A percentile compares a stretch with the other conserved stretches of the same genome.
These are phyloP conservation scores for Lepidium aucheri DNA, from an alignment of 345 rosid species.

Conservation along the genomic window DNA sequence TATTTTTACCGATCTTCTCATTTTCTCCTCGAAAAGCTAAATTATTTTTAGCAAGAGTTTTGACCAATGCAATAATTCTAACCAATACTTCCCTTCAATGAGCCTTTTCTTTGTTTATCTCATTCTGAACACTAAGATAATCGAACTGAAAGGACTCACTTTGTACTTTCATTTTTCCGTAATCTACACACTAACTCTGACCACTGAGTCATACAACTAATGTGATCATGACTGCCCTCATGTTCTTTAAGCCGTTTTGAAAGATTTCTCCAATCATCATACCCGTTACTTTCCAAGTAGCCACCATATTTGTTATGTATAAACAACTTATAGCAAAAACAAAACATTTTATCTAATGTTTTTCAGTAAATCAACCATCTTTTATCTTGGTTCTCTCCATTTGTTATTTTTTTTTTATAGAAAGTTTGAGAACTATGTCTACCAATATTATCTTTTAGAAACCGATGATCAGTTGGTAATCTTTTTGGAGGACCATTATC, in stretches of 20 bases:
- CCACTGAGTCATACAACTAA: not conserved
- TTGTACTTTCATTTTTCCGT: not conserved
- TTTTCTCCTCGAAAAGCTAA: not conserved
- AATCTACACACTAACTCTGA: not conserved
- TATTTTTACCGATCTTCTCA: not conserved
- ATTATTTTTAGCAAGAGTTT: not conserved
- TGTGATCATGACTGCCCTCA: not conserved
- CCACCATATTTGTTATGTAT: not conserved
- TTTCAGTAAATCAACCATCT: not conserved
- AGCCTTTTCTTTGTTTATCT: not conserved
- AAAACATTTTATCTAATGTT: not conserved
- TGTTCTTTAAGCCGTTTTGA: not conserved
- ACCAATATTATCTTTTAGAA: too few species aligned
- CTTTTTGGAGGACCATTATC: too few species aligned
- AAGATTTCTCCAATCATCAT: not conserved
- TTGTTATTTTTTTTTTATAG: too few species aligned
- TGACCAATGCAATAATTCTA: not conserved
- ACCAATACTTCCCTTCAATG: not conserved
- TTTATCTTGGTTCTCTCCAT: too few species aligned
- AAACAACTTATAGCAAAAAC: not conserved
- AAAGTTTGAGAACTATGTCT: too few species aligned
- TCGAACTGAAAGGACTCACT: too few species aligned
- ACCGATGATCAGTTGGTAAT: too few species aligned
- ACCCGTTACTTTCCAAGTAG: not conserved
- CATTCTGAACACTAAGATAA: not conserved